Base-by-base conservation (phyloP, 768 basidiomycete species). In the Tephrocybe sp. region DNA sequence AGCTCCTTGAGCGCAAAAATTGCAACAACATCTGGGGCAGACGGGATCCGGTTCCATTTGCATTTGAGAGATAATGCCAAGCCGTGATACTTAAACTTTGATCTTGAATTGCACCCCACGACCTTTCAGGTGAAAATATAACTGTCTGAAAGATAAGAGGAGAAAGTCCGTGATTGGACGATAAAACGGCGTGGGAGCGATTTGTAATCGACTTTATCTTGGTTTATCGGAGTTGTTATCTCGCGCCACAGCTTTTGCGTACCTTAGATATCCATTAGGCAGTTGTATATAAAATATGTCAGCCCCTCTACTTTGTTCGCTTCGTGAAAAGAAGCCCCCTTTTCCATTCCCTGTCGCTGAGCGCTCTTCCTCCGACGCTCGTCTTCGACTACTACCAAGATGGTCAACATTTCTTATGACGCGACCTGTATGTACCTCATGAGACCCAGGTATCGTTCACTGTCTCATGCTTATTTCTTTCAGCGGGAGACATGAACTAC, bases 401-500 rank as follows among this genome's bases (percentile, higher is more conserved):
- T 71, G 70, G 61, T 69, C 51, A 63, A 69, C 44, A 51, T 69
- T 46, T 60, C 63, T 4, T 68, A 63, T 44, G 30, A 15, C 3
- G 65, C 66, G 42, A 44, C 51, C 4, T 67, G 68, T 66, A 39
- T 59, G 65, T 55, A 30, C 2, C n/a, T n/a, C n/a, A n/a, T n/a
- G n/a, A n/a, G n/a, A n/a, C n/a, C n/a, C n/a, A 13, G n/a, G 13
- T 5, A 5, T 18, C n/a, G n/a, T n/a, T n/a, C n/a, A n/a, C n/a
- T n/a, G 8, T 9, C 7, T 31, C 28, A 47, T 3, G 42, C 19
- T 25, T 44, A 34, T 18, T 22, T 44, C 27, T 30, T 49, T 15
- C 26, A 78, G 76, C 75, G 30, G 65, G 68, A 21, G 66, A 70
- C 61, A 55, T 77, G 15, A 52, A 59, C 28, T 67, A 58, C 39